Evolutionary conservation across 2,329 filamentous ascomycete species (phyloP).

Genomic region (Rutstroemia sp.): DNA sequence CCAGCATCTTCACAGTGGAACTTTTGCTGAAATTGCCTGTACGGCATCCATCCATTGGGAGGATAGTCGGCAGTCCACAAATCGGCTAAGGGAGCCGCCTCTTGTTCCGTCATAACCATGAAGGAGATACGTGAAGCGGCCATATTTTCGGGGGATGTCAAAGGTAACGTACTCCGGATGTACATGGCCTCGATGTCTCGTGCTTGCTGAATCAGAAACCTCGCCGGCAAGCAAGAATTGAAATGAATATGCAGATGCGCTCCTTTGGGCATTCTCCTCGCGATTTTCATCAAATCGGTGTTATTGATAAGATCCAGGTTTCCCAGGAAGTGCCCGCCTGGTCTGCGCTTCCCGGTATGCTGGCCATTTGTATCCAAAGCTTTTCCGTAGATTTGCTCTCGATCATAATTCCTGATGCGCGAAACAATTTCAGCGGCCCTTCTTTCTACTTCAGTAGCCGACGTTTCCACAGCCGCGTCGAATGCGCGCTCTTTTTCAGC

Average conservation of each 20-base stretch:
- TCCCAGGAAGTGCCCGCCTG: slow-evolving; percentile 50
- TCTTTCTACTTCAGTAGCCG: slow-evolving; percentile 23
- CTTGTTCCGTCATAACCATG: slow-evolving; percentile 25
- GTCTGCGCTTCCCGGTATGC: slow-evolving; percentile 16
- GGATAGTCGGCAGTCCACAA: slow-evolving; percentile 45
- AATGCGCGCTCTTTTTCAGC: slow-evolving; percentile 25
- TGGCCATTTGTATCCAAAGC: slow-evolving; percentile 15
- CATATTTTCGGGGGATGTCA: slow-evolving; percentile 31
- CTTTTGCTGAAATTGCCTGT: slow-evolving; percentile 34
- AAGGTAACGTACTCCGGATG: slow-evolving; percentile 52
- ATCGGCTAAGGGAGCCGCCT: slow-evolving; percentile 31
- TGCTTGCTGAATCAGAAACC: slow-evolving; percentile 50
- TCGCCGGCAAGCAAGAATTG: slow-evolving; percentile 62
- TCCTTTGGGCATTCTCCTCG: slow-evolving; percentile 59
- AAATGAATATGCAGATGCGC: slow-evolving; percentile 70
- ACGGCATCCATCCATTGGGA: slow-evolving; percentile 39
- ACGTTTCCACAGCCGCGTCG: slow-evolving; percentile 21
- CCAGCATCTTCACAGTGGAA: slow-evolving; percentile 32
- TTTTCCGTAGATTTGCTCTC: slow-evolving; percentile 21
- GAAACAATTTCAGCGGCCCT: slow-evolving; percentile 24
- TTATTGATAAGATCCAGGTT: slow-evolving; percentile 46
- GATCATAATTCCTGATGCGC: slow-evolving; percentile 25
- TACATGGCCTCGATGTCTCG: slow-evolving; percentile 56
- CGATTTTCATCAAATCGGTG: slow-evolving; percentile 51
- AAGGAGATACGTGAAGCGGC: slow-evolving; percentile 24